These are phyloP conservation scores for Orbilia quercus DNA, from an alignment of 2,329 filamentous ascomycete species.

Conservation along the genomic window DNA sequence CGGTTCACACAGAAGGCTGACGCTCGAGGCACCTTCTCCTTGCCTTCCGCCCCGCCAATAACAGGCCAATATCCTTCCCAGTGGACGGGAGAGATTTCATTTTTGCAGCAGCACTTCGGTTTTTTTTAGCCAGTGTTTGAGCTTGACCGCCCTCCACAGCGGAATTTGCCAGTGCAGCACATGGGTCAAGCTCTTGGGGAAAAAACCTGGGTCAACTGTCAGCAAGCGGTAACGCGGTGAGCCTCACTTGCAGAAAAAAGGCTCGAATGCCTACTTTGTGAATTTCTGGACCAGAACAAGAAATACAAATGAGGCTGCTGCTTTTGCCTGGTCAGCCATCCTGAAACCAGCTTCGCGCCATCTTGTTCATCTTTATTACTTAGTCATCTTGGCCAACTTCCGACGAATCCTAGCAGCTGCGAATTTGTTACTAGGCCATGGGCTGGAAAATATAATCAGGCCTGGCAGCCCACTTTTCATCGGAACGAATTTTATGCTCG, in stretches of 20 bases:
- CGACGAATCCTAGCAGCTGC: constrained; percentile 32
- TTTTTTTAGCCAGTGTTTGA: constrained; percentile 53
- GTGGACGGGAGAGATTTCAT: constrained; percentile 20
- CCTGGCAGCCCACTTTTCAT: constrained; percentile 49
- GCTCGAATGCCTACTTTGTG: constrained; percentile 51
- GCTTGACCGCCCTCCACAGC: constrained; percentile 25
- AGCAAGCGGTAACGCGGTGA: constrained; percentile 35
- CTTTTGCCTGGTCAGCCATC: constrained; percentile 31
- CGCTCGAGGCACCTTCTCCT: constrained; percentile 53
- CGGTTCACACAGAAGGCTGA: constrained; percentile 43
- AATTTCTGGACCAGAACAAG: constrained; percentile 17
- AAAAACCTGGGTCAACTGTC: constrained; percentile 45
- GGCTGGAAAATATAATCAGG: constrained; percentile 53
- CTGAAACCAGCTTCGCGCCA: constrained; percentile 37
- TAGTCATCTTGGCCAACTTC: constrained; percentile 40
- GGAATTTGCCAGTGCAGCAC: constrained; percentile 47
- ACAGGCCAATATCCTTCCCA: constrained; percentile 33
- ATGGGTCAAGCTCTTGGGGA: constrained; percentile 43
- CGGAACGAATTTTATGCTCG: constrained; percentile 40
- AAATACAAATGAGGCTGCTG: constrained; percentile 55
- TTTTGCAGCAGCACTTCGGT: constrained; percentile 48
- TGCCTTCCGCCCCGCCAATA: constrained; percentile 54
- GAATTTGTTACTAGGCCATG: constrained; percentile 23
- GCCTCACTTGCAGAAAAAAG: constrained; percentile 54
- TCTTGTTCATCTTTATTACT: constrained; percentile 9